These are phyloP conservation scores for Papiliotrema flavescens DNA, from an alignment of 1,284 basidiomycete genomes.

Conservation along the genomic window DNA sequence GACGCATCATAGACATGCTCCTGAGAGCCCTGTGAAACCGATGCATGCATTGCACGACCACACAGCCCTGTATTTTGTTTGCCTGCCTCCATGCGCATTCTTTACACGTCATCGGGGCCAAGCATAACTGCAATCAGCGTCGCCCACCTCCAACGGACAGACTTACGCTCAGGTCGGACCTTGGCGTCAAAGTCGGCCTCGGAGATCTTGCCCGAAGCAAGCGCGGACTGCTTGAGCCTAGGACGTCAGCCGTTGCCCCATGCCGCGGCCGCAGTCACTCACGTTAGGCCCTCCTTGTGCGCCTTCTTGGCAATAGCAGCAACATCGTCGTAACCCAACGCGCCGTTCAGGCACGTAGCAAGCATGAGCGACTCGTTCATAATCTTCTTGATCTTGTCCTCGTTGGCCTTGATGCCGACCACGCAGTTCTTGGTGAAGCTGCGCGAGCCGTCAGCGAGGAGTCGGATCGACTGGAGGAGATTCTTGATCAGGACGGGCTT, in stretches of 20 bases:
- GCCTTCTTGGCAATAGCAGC: constrained; percentile 99
- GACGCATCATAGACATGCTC: too few relatives aligned
- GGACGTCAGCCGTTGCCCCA: not conserved
- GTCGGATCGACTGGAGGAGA: constrained; percentile 88
- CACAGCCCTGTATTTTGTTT: not conserved
- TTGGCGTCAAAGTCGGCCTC: constrained; percentile 92
- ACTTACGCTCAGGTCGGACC: constrained; percentile 77
- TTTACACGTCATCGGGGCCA: constrained; percentile 37
- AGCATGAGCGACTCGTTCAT: constrained; percentile 96
- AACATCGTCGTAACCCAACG: constrained; percentile 58
- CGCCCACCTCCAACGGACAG: not conserved
- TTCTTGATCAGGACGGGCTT: constrained; percentile 99
- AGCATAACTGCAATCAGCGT: constrained; percentile 41
- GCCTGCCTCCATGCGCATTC: constrained; percentile 5
- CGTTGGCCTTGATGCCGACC: constrained; percentile 89
- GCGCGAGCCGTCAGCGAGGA: constrained; percentile 86
- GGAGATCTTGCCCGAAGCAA: constrained; percentile 78
- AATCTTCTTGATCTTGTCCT: constrained; percentile 82
- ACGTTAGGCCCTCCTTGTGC: constrained; percentile 92
- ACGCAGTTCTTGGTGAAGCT: constrained; percentile 98
- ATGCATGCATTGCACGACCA: too few relatives aligned
- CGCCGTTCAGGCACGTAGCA: constrained; percentile 44
- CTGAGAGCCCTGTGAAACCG: too few relatives aligned
- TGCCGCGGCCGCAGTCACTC: constrained; percentile 9
- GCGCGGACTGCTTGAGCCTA: constrained; percentile 83